Evolutionary conservation across 2,329 filamentous ascomycete genomes (phyloP).

Genomic region (Exophiala sideris): DNA sequence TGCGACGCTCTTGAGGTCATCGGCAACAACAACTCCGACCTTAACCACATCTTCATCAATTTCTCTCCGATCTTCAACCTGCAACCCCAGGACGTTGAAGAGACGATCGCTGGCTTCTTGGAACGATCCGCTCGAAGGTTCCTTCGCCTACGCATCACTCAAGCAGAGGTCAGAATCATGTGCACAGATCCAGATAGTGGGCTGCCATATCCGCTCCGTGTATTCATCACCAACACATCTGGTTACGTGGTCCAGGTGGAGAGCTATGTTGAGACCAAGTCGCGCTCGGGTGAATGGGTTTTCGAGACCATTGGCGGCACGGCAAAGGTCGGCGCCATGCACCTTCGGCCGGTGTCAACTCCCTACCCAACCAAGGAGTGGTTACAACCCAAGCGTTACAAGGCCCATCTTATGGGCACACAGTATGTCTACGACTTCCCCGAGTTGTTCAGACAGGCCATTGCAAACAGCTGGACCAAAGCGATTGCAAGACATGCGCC

Average conservation of each 20-base stretch:
- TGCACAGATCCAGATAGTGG: conserved; percentile 87
- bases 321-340: conserved; percentile 92
- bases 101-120: conserved; percentile 89
- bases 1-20: conserved; percentile 97
- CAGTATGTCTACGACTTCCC: conserved; percentile 99
- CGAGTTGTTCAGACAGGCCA: conserved; percentile 95
- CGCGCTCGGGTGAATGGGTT: conserved; percentile 95
- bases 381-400: conserved; percentile 98
- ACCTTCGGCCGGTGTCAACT: conserved; percentile 82
- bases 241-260: conserved; percentile 97
- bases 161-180: conserved; percentile 96
- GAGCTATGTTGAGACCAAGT: conserved; percentile 96
- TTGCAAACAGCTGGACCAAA: conserved; percentile 89
- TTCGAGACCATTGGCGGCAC: conserved; percentile 97
- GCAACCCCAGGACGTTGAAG: conserved; percentile 81
- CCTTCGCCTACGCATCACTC: conserved; percentile 94
- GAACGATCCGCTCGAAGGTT: conserved; percentile 92
- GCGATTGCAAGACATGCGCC: conserved; percentile 69
- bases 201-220: conserved; percentile 83
- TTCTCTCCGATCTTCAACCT: conserved; percentile 96
- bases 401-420: conserved; percentile 97
- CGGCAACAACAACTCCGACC: conserved; percentile 97
- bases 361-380: conserved; percentile 98
- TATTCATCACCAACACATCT: conserved; percentile 96
- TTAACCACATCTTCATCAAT: conserved; percentile 99